These are phyloP conservation scores for Coemansia nantahalensis DNA, from an alignment of 192 early-diverging fungal species.

Conservation along the genomic window DNA sequence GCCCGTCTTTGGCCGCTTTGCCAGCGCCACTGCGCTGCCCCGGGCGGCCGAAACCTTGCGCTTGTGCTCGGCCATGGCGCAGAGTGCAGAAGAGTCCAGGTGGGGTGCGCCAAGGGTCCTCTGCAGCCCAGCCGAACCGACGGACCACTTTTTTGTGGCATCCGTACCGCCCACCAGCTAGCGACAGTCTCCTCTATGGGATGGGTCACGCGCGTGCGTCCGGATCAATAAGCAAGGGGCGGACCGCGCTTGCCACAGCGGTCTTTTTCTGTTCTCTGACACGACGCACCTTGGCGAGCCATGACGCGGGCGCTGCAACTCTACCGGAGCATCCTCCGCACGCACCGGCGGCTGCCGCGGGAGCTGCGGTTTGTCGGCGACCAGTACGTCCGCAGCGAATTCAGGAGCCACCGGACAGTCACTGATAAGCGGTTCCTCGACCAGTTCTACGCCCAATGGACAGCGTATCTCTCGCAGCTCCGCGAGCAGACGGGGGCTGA, in stretches of 20 bases:
- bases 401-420: slow-evolving; percentile 41
- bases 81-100: no score
- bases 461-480: slow-evolving; percentile 28
- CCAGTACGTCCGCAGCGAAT: slow-evolving; percentile 51
- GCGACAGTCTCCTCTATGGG: no score
- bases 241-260: no score
- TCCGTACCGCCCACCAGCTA: no score
- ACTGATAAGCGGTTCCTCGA: slow-evolving; percentile 37
- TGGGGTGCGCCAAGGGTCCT: no score
- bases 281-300: no score
- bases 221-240: no score
- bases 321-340: slow-evolving; percentile 37
- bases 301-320: slow-evolving; percentile 28
- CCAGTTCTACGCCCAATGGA: slow-evolving; percentile 49
- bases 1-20: slow-evolving; percentile 39
- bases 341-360: slow-evolving; percentile 37
- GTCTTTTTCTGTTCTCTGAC: no score
- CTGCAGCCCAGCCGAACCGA: no score
- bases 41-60: slow-evolving; percentile 21
- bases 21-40: slow-evolving; percentile 38
- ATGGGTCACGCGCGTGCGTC: no score
- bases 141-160: no score
- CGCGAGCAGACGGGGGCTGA: slow-evolving; percentile 16
- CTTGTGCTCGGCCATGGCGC: slow-evolving; percentile 41
- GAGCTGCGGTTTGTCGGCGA: slow-evolving; percentile 54